Evolutionary conservation across 305 asterid genomes (phyloP).

Genomic region (Solanum aculeatissimum): DNA sequence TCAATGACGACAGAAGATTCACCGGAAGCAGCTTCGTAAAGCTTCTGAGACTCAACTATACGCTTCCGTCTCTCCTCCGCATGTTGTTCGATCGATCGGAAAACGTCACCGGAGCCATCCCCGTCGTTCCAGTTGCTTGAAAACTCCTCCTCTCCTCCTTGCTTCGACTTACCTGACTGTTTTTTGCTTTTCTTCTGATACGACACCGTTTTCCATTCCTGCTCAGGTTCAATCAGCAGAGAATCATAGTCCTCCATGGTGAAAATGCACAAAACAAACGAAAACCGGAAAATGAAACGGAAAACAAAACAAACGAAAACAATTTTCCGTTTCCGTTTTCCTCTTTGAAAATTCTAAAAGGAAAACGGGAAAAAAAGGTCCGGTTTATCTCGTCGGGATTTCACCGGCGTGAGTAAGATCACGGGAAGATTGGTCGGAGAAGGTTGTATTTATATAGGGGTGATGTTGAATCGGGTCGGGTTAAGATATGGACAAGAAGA

Average conservation of each 20-base stretch:
- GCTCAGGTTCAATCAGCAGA: slow-evolving; percentile 2
- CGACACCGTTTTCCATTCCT: slow-evolving; percentile 19
- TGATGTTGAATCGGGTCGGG: neutral
- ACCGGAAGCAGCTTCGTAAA: neutral
- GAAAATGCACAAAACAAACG: neutral
- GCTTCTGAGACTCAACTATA: slow-evolving; percentile 12
- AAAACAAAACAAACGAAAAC: neutral
- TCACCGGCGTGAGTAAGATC: neutral
- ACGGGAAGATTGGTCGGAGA: neutral
- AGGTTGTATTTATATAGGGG: neutral
- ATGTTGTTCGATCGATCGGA: slow-evolving; percentile 16
- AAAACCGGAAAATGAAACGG: neutral
- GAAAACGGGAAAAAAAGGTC: neutral
- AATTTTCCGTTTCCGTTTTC: neutral
- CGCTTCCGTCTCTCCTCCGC: slow-evolving; percentile 21
- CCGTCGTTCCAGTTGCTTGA: neutral
- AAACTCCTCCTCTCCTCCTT: neutral
- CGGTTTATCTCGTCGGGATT: neutral
- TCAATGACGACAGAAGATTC: slow-evolving; percentile 1
- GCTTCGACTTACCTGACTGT: neutral
- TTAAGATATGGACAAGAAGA: neutral
- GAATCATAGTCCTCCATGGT: slow-evolving; percentile 6
- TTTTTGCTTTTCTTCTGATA: slow-evolving; percentile 17
- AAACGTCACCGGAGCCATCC: slow-evolving; percentile 8
- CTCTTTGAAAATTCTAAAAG: neutral